Evolutionary conservation across 768 basidiomycete genomes (phyloP).

Genomic region (Psilocybe cubensis): DNA sequence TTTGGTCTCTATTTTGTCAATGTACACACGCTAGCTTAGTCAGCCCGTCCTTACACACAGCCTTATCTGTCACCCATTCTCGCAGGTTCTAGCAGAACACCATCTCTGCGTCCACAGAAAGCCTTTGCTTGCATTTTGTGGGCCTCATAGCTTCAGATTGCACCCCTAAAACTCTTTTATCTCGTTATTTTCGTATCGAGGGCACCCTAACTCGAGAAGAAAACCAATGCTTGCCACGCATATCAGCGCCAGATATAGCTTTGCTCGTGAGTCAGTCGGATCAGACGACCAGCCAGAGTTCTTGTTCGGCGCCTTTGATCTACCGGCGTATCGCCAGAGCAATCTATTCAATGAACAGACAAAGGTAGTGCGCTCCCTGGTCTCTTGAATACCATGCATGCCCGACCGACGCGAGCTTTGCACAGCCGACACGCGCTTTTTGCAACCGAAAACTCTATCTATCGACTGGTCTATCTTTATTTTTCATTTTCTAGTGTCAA

Average conservation of each 20-base stretch:
- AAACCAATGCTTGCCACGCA: neutral
- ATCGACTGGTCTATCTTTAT: too few species aligned
- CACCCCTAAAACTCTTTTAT: neutral
- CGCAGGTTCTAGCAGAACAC: conserved; percentile 11
- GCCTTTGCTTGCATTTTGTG: neutral
- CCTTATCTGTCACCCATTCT: conserved; percentile 15
- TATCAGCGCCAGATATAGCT: neutral
- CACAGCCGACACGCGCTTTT: too few species aligned
- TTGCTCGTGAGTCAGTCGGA: neutral
- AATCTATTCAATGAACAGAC: neutral
- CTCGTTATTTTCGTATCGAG: neutral
- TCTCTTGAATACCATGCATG: too few species aligned
- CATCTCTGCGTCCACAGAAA: neutral
- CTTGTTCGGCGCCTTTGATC: neutral
- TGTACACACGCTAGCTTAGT: conserved; percentile 39
- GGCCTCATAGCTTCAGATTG: neutral
- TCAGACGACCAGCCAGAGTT: neutral
- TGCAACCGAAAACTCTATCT: too few species aligned
- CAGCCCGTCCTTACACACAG: conserved; percentile 30
- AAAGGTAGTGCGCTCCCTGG: neutral
- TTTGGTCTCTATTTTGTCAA: conserved; percentile 52
- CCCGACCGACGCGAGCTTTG: neutral
- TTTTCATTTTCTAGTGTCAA: too few species aligned
- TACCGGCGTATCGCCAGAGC: neutral
- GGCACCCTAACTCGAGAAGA: neutral